Base-by-base conservation (phyloP, 768 basidiomycete genomes). In the Amanita muscaria region DNA sequence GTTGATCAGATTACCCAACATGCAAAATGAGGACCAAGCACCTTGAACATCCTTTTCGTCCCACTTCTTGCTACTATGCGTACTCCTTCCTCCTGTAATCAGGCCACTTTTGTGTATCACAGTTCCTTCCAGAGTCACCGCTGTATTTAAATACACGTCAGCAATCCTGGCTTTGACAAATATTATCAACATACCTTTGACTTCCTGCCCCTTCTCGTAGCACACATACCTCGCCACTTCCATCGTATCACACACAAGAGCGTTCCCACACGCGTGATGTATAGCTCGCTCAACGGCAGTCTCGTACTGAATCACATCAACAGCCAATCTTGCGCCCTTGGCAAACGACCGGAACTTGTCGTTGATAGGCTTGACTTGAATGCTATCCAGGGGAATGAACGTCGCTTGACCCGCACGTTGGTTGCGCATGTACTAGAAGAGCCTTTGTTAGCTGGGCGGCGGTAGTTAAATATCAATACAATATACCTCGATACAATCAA, bases 371-470 rank as follows among this genome's bases (percentile, higher is more conserved):
- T 94, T 97, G 25, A 85, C 84, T 57, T 91, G 88, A 52, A 98
- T 94, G 7, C 91, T 93, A 60, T 98, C 94, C n/a, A 99, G 80
- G 0, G 96, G 96, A 36, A 99, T 86, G 67, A 98, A 98, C 0
- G 96, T 99, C 10, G 94, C 94, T 64, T 92, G 89, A 1, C 94
- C 96, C 0, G 87, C 80, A 27, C 93, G 85, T 63, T 96, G 91
- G 49, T 85, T 92, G 49, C 91, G 84, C 78, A 99, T 79, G 61
- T 96, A 97, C 85, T 92, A 32, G 12, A 14, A 21, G n/a, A 38
- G 32, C 24, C 16, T 29, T 36, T 29, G 31, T 21, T 21, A 9
- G 29, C 16, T 23, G 37, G 37, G n/a, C 21, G 7, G 19, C 15
- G 32, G 3, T 11, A 7, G n/a, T 7, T 10, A 36, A 15, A 18